A percentile compares a stretch with the other conserved stretches of the same genome.
These are phyloP conservation scores for Rhodotorula diobovata DNA, from an alignment of 768 basidiomycete genomes.

Conservation along the genomic window DNA sequence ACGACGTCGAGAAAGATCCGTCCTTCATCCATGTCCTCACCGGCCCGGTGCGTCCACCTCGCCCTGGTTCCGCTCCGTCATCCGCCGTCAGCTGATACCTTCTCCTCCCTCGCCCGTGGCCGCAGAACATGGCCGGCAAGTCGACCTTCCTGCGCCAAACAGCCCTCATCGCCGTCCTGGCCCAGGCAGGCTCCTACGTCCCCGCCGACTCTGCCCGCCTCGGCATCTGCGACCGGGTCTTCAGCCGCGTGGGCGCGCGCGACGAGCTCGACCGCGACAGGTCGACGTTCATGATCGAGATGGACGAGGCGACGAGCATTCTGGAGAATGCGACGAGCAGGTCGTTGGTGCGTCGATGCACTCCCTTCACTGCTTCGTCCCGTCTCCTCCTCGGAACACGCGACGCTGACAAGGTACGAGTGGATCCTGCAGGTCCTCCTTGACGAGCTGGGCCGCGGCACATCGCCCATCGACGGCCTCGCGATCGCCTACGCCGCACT, in stretches of 20 bases:
- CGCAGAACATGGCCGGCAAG: conserved; percentile 56
- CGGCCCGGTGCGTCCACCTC: conserved; percentile 66
- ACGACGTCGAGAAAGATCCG: conserved; percentile 38
- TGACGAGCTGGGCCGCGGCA: conserved; percentile 98
- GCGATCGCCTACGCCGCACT: conserved; percentile 89
- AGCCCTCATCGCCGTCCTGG: conserved; percentile 80
- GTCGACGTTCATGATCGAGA: conserved; percentile 98
- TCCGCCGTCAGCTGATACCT: not conserved
- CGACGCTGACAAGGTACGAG: conserved; percentile 6
- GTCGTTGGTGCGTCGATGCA: conserved; percentile 62
- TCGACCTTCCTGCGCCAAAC: conserved; percentile 87
- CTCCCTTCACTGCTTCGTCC: not conserved
- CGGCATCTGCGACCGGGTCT: conserved; percentile 83
- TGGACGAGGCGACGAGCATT: conserved; percentile 90
- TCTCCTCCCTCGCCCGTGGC: not conserved
- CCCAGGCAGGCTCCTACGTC: conserved; percentile 88
- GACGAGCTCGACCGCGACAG: conserved; percentile 90
- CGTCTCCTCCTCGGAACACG: not conserved
- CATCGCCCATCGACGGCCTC: conserved; percentile 82
- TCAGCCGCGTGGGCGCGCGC: conserved; percentile 89
- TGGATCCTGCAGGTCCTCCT: conserved; percentile 71
- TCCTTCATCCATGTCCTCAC: conserved; percentile 76
- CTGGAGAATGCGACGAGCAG: conserved; percentile 71
- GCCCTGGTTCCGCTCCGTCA: no score
- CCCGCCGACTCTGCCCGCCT: conserved; percentile 75